These are phyloP conservation scores for Fraxinus anomala DNA, from an alignment of 257 asterid genomes.

Conservation along the genomic window DNA sequence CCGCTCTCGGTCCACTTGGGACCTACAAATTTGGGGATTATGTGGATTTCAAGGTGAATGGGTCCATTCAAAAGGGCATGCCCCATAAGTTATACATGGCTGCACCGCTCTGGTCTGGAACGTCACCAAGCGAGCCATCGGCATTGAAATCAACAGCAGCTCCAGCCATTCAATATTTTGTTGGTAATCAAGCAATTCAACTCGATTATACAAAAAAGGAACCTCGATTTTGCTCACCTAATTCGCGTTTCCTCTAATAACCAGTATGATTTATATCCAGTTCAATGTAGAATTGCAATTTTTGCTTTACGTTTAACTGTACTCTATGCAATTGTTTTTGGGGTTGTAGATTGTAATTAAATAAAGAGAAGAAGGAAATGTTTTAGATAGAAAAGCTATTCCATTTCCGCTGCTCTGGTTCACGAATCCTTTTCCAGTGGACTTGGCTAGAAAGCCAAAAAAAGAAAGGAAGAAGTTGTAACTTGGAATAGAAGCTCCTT, in stretches of 20 bases:
- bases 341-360: not conserved
- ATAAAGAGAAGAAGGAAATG: no score
- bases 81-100: slow-evolving; percentile 31
- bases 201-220: not conserved
- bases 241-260: not conserved
- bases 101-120: slow-evolving; percentile 32
- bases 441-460: no score
- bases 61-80: slow-evolving; percentile 34
- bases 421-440: no score
- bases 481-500: no score
- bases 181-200: no score
- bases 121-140: slow-evolving; percentile 31
- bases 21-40: not conserved
- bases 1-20: slow-evolving; percentile 22
- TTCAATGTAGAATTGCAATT: not conserved
- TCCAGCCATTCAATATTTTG: not conserved
- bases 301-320: not conserved
- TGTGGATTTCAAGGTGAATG: not conserved
- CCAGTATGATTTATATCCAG: not conserved
- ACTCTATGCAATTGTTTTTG: not conserved
- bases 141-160: slow-evolving; percentile 36
- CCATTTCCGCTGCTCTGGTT: no score
- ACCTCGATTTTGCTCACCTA: not conserved
- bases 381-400: no score
- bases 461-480: no score